These are phyloP conservation scores for Magnaporthiopsis poae DNA, from an alignment of 2,329 filamentous ascomycete genomes.

Conservation along the genomic window DNA sequence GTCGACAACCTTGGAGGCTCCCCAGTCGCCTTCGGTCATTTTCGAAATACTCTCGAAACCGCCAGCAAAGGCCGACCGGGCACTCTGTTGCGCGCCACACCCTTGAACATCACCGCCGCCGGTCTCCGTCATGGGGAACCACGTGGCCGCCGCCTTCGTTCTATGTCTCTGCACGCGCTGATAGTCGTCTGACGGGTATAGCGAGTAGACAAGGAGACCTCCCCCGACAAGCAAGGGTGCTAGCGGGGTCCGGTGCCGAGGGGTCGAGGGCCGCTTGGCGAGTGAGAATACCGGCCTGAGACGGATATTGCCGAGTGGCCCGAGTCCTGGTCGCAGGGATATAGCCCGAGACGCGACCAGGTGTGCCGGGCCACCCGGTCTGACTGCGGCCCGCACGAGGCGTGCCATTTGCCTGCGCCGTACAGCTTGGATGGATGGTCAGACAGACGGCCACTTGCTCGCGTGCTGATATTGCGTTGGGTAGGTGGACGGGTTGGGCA, in stretches of 20 bases:
- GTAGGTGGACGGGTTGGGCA: too few relatives aligned
- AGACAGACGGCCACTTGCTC: background rate
- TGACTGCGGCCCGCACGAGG: background rate
- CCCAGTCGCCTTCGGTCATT: conserved; percentile 46
- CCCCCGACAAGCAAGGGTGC: conserved; percentile 21
- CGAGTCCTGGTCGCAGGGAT: background rate
- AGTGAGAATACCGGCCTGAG: background rate
- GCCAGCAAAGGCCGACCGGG: conserved; percentile 39
- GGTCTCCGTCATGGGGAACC: background rate
- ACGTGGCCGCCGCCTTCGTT: background rate
- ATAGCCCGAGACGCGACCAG: background rate
- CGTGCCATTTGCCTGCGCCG: background rate
- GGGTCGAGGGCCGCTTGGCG: background rate
- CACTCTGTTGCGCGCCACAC: conserved; percentile 16
- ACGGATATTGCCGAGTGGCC: background rate
- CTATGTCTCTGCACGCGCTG: conserved; percentile 13
- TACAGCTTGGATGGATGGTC: too few relatives aligned
- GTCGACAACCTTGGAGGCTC: conserved; percentile 52
- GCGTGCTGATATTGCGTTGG: background rate
- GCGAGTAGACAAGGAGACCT: conserved; percentile 27
- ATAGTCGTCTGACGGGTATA: conserved; percentile 29
- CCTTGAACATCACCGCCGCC: too few relatives aligned
- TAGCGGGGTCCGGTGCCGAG: background rate
- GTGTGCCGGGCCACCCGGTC: background rate
- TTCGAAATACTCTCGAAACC: conserved; percentile 38